Percentiles rank a stretch among this genome's conserved stretches.
These are phyloP conservation scores for Eutrema salsugineum DNA, from an alignment of 441 rosid genomes.

Conservation along the genomic window DNA sequence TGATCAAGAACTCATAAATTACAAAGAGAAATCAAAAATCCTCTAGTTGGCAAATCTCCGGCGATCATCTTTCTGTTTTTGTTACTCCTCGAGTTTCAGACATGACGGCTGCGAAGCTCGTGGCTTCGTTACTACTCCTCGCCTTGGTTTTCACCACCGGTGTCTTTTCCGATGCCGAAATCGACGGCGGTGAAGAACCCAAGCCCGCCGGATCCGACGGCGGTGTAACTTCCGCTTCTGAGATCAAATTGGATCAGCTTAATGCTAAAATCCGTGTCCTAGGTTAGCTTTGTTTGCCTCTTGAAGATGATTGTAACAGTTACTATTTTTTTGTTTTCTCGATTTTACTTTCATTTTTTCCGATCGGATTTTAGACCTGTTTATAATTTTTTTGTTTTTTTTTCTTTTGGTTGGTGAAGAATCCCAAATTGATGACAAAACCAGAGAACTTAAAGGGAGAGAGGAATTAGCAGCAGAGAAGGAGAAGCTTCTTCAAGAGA, in stretches of 20 bases:
- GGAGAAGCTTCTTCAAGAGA: conserved; percentile 62
- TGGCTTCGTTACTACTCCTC: conserved; percentile 34
- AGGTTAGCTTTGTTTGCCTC: conserved; percentile 39
- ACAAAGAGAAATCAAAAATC: background rate
- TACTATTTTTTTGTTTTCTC: background rate
- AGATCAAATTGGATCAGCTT: conserved; percentile 56
- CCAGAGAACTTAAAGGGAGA: conserved; percentile 51
- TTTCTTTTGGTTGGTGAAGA: conserved; percentile 38
- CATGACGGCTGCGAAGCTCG: conserved; percentile 62
- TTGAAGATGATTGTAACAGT: background rate
- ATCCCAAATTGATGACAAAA: conserved; percentile 56
- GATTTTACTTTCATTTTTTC: background rate
- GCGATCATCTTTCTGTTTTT: conserved; percentile 1
- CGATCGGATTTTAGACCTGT: too few relatives aligned
- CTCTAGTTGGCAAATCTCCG: conserved; percentile 1
- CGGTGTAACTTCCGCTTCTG: conserved; percentile 38
- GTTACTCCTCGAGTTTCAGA: background rate
- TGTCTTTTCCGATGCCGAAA: conserved; percentile 43
- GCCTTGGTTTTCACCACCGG: conserved; percentile 37
- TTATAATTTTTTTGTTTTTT: background rate
- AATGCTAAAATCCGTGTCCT: conserved; percentile 64
- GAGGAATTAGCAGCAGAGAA: conserved; percentile 50
- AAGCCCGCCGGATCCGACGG: conserved; percentile 35
- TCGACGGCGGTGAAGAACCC: conserved; percentile 24
- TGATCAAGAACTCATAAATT: background rate